phyloP scores from a whole-genome alignment of 305 asterid genomes.

The Solanum hybrid region DNA sequence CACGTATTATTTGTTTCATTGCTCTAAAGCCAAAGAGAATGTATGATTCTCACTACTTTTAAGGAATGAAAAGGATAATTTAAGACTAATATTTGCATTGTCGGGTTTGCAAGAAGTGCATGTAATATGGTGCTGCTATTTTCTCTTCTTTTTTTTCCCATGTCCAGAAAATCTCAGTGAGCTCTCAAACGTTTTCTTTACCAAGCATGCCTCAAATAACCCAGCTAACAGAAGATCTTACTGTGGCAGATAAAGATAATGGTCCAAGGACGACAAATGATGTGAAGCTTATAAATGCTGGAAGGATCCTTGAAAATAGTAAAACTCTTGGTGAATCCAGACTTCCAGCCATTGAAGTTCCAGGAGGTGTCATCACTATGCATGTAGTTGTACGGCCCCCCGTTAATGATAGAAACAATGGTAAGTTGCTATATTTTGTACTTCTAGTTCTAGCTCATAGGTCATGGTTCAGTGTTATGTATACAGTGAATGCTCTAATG shows the following conservation, averaged over 20 bases:
- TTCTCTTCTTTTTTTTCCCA: background rate
- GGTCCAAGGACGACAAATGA: conserved; percentile 69
- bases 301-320: conserved; percentile 82
- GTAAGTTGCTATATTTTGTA: conserved; percentile 22
- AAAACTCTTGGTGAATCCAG: conserved; percentile 68
- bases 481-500: background rate
- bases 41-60: background rate
- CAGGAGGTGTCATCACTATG: conserved; percentile 86
- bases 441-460: background rate
- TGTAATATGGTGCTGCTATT: background rate
- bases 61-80: background rate
- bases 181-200: background rate
- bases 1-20: background rate
- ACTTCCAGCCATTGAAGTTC: conserved; percentile 69
- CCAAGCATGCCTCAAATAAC: background rate
- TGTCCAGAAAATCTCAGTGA: background rate
- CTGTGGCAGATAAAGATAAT: conserved; percentile 52
- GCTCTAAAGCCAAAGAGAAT: background rate
- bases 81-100: background rate
- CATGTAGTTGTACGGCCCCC: conserved; percentile 84
- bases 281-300: conserved; percentile 77
- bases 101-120: background rate
- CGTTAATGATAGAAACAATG: conserved; percentile 46
- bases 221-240: background rate
- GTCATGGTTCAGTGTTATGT: background rate